Conservation (phyloP, 2,329 filamentous ascomycete genomes). For the Fusarium musae region DNA sequence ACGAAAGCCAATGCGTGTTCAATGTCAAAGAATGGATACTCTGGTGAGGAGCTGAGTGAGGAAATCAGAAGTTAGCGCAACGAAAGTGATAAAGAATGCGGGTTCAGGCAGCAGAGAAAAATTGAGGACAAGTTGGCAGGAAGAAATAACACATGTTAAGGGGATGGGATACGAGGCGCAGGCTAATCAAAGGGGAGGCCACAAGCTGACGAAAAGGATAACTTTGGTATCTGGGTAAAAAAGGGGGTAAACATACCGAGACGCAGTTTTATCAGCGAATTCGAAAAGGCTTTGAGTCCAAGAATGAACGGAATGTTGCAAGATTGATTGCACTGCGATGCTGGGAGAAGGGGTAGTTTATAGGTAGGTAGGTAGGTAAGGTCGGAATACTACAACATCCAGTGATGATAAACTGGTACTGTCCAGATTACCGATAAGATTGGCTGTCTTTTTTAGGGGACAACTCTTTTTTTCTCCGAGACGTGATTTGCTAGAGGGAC, state of each 20-base stretch:
- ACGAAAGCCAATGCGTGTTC: slow-evolving; percentile 36
- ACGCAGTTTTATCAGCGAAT: background rate
- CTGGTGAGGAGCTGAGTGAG: slow-evolving; percentile 29
- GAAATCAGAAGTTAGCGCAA: slow-evolving; percentile 21
- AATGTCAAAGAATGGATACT: slow-evolving; percentile 35
- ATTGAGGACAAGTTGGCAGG: slow-evolving; percentile 43
- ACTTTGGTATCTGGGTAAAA: slow-evolving; percentile 9
- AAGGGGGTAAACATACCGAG: slow-evolving; percentile 30
- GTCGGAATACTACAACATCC: background rate
- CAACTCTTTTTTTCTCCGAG: slow-evolving; percentile 15
- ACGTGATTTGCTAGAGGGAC: slow-evolving; percentile 34
- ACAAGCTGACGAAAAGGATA: slow-evolving; percentile 9
- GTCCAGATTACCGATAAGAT: slow-evolving; percentile 31
- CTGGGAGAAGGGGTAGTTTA: slow-evolving; percentile 14
- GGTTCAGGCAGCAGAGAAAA: slow-evolving; percentile 29
- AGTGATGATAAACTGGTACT: slow-evolving; percentile 8
- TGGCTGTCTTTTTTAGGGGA: slow-evolving; percentile 14
- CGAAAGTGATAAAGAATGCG: background rate
- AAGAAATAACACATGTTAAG: slow-evolving; percentile 13
- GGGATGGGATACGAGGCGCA: slow-evolving; percentile 31
- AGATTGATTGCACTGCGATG: slow-evolving; percentile 5
- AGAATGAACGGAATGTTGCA: slow-evolving; percentile 34
- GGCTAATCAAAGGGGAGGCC: slow-evolving; percentile 22
- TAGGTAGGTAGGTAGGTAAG: background rate
- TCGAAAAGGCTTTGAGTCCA: slow-evolving; percentile 8